Percentiles rank a stretch among this genome's conserved stretches.
These are phyloP conservation scores for Monotropa hypopitys DNA, from an alignment of 179 eudicot species.

Conservation along the genomic window DNA sequence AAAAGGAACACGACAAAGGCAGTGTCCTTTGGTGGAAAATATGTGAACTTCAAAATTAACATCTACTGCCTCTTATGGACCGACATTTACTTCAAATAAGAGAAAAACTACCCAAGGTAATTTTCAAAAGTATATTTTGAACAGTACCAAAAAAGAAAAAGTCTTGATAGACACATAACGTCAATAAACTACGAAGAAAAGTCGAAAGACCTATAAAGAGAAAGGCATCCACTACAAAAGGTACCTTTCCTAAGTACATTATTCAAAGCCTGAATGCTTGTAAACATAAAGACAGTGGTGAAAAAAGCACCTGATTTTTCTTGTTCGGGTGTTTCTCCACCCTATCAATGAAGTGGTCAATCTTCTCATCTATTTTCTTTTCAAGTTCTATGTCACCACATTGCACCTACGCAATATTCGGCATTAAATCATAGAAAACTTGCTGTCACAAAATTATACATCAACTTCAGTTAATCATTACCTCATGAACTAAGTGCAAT, in stretches of 20 bases:
- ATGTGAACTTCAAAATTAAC: too few relatives aligned
- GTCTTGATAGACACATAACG: neutral
- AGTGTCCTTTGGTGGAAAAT: too few relatives aligned
- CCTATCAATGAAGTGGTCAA: slow-evolving; percentile 70
- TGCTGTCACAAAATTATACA: neutral
- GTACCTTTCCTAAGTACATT: neutral
- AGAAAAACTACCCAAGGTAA: too few relatives aligned
- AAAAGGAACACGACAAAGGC: neutral
- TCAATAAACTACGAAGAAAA: too few relatives aligned
- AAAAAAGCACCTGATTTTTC: slow-evolving; percentile 67
- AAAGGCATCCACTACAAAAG: too few relatives aligned
- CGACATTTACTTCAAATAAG: too few relatives aligned
- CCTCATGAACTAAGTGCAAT: neutral
- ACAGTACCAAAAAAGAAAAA: neutral
- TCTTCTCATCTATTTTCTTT: slow-evolving; percentile 86
- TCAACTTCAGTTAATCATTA: neutral
- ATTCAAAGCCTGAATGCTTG: neutral
- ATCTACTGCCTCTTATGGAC: too few relatives aligned
- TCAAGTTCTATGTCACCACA: slow-evolving; percentile 84
- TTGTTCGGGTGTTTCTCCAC: slow-evolving; percentile 95
- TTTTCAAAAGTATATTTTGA: too few relatives aligned
- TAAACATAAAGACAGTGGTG: slow-evolving; percentile 3
- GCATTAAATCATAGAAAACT: slow-evolving; percentile 1
- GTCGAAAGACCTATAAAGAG: neutral
- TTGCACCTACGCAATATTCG: slow-evolving; percentile 43